These are phyloP conservation scores for Clonostachys sp. DNA, from an alignment of 2,329 filamentous ascomycete species.

Conservation along the genomic window DNA sequence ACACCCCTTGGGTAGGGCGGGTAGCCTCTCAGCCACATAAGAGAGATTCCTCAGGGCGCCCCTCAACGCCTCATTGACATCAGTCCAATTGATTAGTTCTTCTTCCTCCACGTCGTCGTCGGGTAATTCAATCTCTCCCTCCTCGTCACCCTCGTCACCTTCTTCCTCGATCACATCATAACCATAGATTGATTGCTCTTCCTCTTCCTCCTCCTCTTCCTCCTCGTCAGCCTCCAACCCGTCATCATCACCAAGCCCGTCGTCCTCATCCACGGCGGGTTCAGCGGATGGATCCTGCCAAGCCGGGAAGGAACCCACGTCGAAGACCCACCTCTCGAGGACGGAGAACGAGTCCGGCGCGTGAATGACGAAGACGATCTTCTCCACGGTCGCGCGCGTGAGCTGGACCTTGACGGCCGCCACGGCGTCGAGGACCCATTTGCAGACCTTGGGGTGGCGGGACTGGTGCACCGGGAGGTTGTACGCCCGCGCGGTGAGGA, in stretches of 20 bases:
- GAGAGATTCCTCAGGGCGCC: slow-evolving; percentile 61
- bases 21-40: slow-evolving; percentile 52
- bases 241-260: slow-evolving; percentile 9
- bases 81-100: slow-evolving; percentile 39
- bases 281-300: slow-evolving; percentile 26
- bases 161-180: slow-evolving; percentile 17
- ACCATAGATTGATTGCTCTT: slow-evolving; percentile 11
- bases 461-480: slow-evolving; percentile 82
- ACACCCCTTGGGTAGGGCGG: slow-evolving; percentile 56
- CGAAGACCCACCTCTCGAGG: slow-evolving; percentile 60
- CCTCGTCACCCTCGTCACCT: slow-evolving; percentile 4
- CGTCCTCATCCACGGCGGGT: slow-evolving; percentile 13
- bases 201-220: slow-evolving; percentile 13
- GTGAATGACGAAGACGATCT: slow-evolving; percentile 45
- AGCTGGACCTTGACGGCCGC: slow-evolving; percentile 68
- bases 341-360: slow-evolving; percentile 29
- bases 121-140: slow-evolving; percentile 3
- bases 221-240: slow-evolving; percentile 4
- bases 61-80: slow-evolving; percentile 70
- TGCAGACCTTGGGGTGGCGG: slow-evolving; percentile 79
- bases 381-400: slow-evolving; percentile 44
- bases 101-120: slow-evolving; percentile 15
- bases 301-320: slow-evolving; percentile 45
- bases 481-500: slow-evolving; percentile 75
- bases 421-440: slow-evolving; percentile 80